phyloP scores from a whole-genome alignment of 2,329 filamentous ascomycete genomes.

The Phialophora verrucosa region DNA sequence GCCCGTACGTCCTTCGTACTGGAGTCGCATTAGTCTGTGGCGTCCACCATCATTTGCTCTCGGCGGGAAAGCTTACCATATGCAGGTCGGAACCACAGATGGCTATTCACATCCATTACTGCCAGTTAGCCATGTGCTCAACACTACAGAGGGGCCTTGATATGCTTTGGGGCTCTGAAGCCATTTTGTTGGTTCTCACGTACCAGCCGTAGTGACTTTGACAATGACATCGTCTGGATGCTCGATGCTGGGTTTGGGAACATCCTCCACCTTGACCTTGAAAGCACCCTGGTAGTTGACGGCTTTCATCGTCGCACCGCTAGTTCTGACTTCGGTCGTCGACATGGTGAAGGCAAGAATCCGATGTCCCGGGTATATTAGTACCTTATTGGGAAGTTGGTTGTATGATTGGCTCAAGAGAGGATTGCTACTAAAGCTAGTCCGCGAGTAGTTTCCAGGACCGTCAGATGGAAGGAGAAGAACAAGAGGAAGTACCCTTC shows the following conservation, averaged over 20 bases:
- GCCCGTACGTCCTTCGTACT: slow-evolving; percentile 70
- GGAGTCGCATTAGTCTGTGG: slow-evolving; percentile 48
- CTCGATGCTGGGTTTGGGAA: slow-evolving; percentile 63
- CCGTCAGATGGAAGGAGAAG: slow-evolving; percentile 4
- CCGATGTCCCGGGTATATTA: not conserved
- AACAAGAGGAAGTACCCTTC: slow-evolving; percentile 7
- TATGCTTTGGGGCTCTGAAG: not conserved
- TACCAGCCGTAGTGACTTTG: slow-evolving; percentile 67
- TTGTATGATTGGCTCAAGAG: slow-evolving; percentile 8
- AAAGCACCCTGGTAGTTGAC: slow-evolving; percentile 67
- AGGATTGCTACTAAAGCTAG: not conserved
- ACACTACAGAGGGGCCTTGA: not conserved
- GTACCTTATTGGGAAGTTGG: not conserved
- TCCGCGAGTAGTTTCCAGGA: slow-evolving; percentile 9
- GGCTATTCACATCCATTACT: slow-evolving; percentile 42
- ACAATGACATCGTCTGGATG: slow-evolving; percentile 70
- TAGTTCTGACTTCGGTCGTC: slow-evolving; percentile 26
- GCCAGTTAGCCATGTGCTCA: not conserved
- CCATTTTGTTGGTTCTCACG: slow-evolving; percentile 12
- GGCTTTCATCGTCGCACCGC: slow-evolving; percentile 60
- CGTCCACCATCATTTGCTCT: not conserved
- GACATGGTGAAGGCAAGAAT: slow-evolving; percentile 20
- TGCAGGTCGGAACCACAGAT: slow-evolving; percentile 62
- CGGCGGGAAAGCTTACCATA: slow-evolving; percentile 38
- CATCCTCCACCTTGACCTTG: slow-evolving; percentile 67